Base-by-base conservation (phyloP, 2,329 filamentous ascomycete genomes). In the Chrysoporthe austroafricana region DNA sequence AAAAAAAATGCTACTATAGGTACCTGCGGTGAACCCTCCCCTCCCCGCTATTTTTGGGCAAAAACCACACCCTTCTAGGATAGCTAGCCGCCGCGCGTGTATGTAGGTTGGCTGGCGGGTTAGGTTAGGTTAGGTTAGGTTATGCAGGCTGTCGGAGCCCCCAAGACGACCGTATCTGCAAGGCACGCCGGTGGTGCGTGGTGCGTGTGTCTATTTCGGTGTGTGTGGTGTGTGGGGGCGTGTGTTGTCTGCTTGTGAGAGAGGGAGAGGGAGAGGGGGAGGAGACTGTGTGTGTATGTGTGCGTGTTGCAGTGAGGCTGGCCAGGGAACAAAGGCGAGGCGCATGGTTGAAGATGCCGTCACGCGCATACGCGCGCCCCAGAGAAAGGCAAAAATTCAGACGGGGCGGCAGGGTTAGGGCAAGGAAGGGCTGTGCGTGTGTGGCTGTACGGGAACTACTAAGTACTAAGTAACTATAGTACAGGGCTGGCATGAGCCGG, bases 291-390 rank as follows among this genome's bases (percentile, higher is more conserved):
- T 43, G 56, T 59, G 56, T 11, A 8, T 52, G 21, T 32, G 50
- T 52, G 21, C 13, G 50, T 52, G 50, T 52, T 52, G 50, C 50
- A 21, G 50, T 52, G 21, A 52, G 21, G 21, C 50, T 52, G 50
- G 21, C 9, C 50, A 52, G 48, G n/a, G 48, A 26, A 2, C 26
- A 26, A 26, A 26, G 26, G 26, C 26, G 26, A 26, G 26, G 26
- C 26, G 26, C 26, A 26, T 26, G 26, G 26, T 26, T 26, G 26
- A 26, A 26, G 26, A 26, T 26, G 26, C 26, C 26, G 26, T 26
- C 26, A 26, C 26, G 26, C 26, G 26, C 26, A 26, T 26, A 26
- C 26, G 26, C 26, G 26, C 26, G 26, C 26, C 1, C n/a, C n/a
- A 26, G 7, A 52, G 26, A 11, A 32, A 7, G 50, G 26, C 26